These are phyloP conservation scores for Acer yangbiense DNA, from an alignment of 345 rosid species.

Conservation along the genomic window DNA sequence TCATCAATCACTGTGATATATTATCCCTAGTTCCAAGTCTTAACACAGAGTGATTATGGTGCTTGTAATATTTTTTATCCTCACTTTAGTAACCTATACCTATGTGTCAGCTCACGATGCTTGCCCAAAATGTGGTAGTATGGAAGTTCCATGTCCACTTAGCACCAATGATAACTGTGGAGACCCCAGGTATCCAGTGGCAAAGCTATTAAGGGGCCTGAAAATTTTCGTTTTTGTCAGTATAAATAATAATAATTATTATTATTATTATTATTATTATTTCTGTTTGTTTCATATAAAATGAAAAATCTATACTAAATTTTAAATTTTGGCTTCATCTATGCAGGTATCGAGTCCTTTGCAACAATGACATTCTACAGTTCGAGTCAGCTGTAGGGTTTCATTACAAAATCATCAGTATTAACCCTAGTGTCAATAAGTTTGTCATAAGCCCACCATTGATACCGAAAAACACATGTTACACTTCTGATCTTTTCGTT, in stretches of 20 bases:
- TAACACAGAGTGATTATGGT: conserved; percentile 17
- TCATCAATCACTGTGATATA: neutral
- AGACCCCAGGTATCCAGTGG: conserved; percentile 37
- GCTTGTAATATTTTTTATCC: conserved; percentile 19
- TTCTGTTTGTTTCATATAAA: too few species aligned
- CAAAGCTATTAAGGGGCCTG: too few species aligned
- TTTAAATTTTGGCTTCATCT: too few species aligned
- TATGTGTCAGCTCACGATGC: conserved; percentile 27
- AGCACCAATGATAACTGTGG: conserved; percentile 56
- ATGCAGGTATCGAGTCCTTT: conserved; percentile 40
- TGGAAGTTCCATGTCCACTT: conserved; percentile 58
- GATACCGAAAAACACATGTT: conserved; percentile 37
- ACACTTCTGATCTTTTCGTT: conserved; percentile 44
- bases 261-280: too few species aligned
- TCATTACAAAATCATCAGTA: conserved; percentile 46
- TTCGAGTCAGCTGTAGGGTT: conserved; percentile 44
- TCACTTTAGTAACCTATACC: conserved; percentile 31
- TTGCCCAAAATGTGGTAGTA: conserved; percentile 58
- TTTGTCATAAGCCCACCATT: conserved; percentile 51
- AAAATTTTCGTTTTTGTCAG: too few species aligned
- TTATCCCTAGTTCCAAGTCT: neutral
- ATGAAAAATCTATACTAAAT: too few species aligned
- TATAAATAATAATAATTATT: too few species aligned
- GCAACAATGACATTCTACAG: conserved; percentile 41
- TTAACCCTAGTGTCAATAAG: conserved; percentile 34